These are phyloP conservation scores for Galerina marginata DNA, from an alignment of 768 basidiomycete genomes.

Conservation along the genomic window DNA sequence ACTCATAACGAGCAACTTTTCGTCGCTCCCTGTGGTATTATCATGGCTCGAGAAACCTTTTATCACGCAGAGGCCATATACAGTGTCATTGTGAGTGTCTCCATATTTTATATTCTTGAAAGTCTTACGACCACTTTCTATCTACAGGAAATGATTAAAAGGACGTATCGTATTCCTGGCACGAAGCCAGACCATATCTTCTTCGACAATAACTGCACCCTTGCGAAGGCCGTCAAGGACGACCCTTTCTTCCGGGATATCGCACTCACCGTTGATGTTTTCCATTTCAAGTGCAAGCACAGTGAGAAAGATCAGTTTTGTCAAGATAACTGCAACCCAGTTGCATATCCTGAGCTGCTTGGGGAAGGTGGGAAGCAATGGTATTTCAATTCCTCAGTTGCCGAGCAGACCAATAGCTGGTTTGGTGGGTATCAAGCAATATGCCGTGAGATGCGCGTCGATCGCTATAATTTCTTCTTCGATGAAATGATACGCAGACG, in stretches of 20 bases:
- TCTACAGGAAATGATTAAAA: conserved; percentile 14
- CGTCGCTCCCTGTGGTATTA: conserved; percentile 18
- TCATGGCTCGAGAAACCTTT: conserved; percentile 13
- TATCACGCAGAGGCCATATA: conserved; percentile 10
- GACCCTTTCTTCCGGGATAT: conserved; percentile 18
- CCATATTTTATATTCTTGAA: background rate
- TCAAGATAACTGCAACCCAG: conserved; percentile 22
- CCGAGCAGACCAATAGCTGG: too few species aligned
- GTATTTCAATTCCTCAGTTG: too few species aligned
- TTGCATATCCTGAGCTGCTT: conserved; percentile 19
- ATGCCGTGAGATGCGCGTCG: too few species aligned
- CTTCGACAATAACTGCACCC: conserved; percentile 15
- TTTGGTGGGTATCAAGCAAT: too few species aligned
- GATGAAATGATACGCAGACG: conserved; percentile 40
- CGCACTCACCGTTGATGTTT: conserved; percentile 28
- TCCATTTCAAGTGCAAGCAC: conserved; percentile 31
- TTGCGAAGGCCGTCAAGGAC: conserved; percentile 3
- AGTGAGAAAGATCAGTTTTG: conserved; percentile 22
- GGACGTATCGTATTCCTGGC: conserved; percentile 5
- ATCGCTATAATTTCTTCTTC: too few species aligned
- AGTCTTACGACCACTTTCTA: too few species aligned
- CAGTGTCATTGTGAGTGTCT: conserved; percentile 4
- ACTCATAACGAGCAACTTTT: conserved; percentile 18
- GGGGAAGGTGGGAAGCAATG: too few species aligned
- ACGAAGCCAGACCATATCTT: conserved; percentile 8